Base-by-base conservation (phyloP, 2,329 filamentous ascomycete genomes). In the Ceratocystis diversiconidia region DNA sequence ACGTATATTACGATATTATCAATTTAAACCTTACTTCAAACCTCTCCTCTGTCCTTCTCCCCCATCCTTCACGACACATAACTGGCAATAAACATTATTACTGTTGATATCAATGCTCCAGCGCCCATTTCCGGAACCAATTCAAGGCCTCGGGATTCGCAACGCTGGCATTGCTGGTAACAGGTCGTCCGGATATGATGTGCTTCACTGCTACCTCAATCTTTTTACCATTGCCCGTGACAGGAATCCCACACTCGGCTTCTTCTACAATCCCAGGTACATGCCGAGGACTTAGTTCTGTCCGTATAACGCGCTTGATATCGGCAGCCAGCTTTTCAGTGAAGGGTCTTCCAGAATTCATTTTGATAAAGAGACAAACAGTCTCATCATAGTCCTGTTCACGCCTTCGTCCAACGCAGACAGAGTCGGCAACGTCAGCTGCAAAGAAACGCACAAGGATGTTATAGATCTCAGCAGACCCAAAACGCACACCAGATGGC, bases 201-300 rank as follows among this genome's bases (percentile, higher is more conserved):
- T 96, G 92, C 79, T 97, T 97, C 5, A 97, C 92, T 0, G 90
- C 90, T 61, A 95, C 91, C 74, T 99, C 92, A 67, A 99, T 90
- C 76, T 97, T 99, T 79, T 99, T 99, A 64, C 92, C 92, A 72
- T 99, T 99, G 1, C 86, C 86, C 17, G 94, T 97, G 70, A 92
- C 86, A 0, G 92, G 94, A 19, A 99, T 94, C 46, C 92, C 91
- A 0, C 86, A 79, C 19, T 36, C 7, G 1, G 76, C 85, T 73
- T 89, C 85, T 69, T 92, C 89, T 19, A 97, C 80, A 0, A 96
- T 78, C 0, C 85, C 87, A 0, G 92, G 92, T 0, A 97, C 91
- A 77, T 99, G 94, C 64, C 94, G 82, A 3, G 90, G 88, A 71
- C 90, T 96, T 67, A 97, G 77, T 74, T 95, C 90, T 69, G 80